These are phyloP conservation scores for Wallacemonas rigidus DNA, from an alignment of 208 protist species.

Conservation along the genomic window DNA sequence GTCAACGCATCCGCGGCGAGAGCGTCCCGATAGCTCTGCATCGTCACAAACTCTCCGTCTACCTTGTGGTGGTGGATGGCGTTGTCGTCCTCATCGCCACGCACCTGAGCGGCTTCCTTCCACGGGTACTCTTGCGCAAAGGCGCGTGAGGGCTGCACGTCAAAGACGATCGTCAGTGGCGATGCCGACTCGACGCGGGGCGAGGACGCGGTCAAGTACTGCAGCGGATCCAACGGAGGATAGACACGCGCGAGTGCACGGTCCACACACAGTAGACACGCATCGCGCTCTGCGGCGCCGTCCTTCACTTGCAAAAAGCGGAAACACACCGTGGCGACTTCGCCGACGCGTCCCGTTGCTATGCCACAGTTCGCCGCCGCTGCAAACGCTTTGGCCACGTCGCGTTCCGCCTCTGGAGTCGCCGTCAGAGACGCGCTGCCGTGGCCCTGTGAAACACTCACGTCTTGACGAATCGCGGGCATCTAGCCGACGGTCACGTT, in stretches of 20 bases:
- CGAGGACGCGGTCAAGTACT: slow-evolving; percentile 41
- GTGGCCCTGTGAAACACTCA: neutral
- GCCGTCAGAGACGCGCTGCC: neutral
- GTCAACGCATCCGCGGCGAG: neutral
- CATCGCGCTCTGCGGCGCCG: slow-evolving; percentile 31
- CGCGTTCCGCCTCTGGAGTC: slow-evolving; percentile 24
- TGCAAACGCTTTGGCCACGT: slow-evolving; percentile 34
- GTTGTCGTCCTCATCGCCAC: neutral
- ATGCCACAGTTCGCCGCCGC: slow-evolving; percentile 25
- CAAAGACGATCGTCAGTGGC: slow-evolving; percentile 18
- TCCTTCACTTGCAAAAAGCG: neutral
- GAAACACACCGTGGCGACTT: neutral
- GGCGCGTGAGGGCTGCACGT: slow-evolving; percentile 21
- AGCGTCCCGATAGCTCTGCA: neutral
- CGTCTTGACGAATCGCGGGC: neutral
- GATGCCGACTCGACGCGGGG: slow-evolving; percentile 13
- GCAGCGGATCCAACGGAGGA: slow-evolving; percentile 69
- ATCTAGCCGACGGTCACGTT: neutral
- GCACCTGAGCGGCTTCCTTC: neutral
- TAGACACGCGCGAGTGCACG: slow-evolving; percentile 66
- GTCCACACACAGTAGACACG: slow-evolving; percentile 72
- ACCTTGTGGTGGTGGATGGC: slow-evolving; percentile 22
- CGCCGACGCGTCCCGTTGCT: neutral
- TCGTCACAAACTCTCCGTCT: slow-evolving; percentile 24
- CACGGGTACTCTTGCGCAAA: slow-evolving; percentile 15